Base-by-base conservation (phyloP, 208 protist species). In the Balamuthia mandrillaris region DNA sequence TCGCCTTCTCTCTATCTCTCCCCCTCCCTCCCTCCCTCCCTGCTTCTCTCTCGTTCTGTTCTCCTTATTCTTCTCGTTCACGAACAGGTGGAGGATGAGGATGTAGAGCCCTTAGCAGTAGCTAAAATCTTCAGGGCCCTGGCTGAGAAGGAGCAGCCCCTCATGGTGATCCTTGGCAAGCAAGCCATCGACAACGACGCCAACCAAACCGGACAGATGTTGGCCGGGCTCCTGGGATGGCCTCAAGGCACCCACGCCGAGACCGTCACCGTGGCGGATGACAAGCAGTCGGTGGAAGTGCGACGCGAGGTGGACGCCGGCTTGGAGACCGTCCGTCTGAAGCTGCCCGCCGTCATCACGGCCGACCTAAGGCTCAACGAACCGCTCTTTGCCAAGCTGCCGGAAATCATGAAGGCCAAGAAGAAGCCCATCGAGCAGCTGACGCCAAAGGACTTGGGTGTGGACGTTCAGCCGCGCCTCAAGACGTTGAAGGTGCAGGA, bases 381-480 rank as follows among this genome's bases (percentile, higher is more conserved):
- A 49, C 96, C 96, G 9, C 91, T 96, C 56, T 98, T 97, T 87
- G 95, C 96, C 18, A 98, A 96, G 86, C 91, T 99, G 61, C 96
- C 95, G n/a, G 97, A 97, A 82, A 98, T 98, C 89, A 98, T 98
- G 95, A 97, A 98, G 92, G 96, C 96, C n/a, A 94, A 96, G 84
- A 97, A 97, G 89, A 97, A 97, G 90, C 91, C 95, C 10, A 92
- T 97, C 82, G 95, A 97, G 70, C 91, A 88, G 24, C 93, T 92
- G n/a, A 90, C 92, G 9, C 65, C 95, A n/a, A 52, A 85, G n/a
- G 84, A 91, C 31, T 65, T 97, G 16, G 94, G 90, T 37, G 91
- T 97, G 1, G 94, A 97, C 54, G 74, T 94, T 29, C 91, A 87
- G 35, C 93, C 93, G 0, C 92, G 84, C 35, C 82, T 97, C 14